A percentile compares a stretch with the other conserved stretches of the same genome.
Conservation (phyloP, 768 basidiomycete genomes). For the Tricholoma sp. region DNA sequence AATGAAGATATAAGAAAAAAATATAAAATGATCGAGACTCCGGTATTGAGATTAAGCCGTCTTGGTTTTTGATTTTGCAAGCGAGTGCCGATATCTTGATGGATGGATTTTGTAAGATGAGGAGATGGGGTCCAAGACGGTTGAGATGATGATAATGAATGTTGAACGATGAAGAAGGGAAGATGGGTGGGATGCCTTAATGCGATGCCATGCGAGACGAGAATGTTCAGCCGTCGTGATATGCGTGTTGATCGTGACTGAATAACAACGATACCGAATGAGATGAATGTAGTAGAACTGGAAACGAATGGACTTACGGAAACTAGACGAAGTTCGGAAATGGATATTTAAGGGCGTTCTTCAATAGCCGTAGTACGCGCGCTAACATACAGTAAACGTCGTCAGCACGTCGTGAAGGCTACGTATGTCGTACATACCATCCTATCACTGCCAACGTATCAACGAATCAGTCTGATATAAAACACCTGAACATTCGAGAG, state of each 20-base stretch:
- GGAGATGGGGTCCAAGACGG: background rate
- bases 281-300: background rate
- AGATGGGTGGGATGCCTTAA: background rate
- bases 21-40: background rate
- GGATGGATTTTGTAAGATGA: background rate
- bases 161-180: background rate
- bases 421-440: slow-evolving; percentile 25
- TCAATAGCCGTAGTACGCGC: slow-evolving; percentile 42
- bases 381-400: slow-evolving; percentile 20
- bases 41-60: background rate
- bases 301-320: background rate
- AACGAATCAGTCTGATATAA: background rate
- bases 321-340: background rate
- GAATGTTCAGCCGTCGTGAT: background rate
- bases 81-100: background rate
- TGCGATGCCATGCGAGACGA: background rate
- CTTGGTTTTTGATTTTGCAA: background rate
- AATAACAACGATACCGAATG: background rate
- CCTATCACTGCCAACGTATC: slow-evolving; percentile 27
- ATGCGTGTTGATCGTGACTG: background rate
- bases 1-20: background rate
- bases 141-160: background rate
- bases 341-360: background rate
- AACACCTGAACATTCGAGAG: background rate
- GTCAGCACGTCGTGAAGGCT: too few species aligned